phyloP scores from a whole-genome alignment of 2,329 filamentous ascomycete species.

The Emericellopsis cladophorae region DNA sequence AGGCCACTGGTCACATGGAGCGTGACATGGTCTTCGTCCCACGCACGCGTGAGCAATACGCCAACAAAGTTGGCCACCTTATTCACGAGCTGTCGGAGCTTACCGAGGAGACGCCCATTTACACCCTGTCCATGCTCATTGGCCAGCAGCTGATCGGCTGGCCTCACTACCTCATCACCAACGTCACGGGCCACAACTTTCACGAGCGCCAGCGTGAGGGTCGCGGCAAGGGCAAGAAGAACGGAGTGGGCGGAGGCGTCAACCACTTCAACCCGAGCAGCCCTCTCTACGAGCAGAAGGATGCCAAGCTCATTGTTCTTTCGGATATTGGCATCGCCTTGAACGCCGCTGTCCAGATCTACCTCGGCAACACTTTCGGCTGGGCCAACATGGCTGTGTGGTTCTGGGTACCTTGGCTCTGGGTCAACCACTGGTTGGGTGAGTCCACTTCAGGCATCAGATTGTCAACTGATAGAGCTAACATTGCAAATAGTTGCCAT shows the following conservation, averaged over 20 bases:
- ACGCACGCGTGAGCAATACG: conserved; percentile 73
- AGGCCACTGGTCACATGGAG: conserved; percentile 93
- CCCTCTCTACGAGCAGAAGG: conserved; percentile 83
- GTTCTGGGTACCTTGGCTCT: conserved; percentile 91
- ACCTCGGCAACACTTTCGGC: conserved; percentile 66
- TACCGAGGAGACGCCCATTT: conserved; percentile 86
- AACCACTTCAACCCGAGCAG: conserved; percentile 90
- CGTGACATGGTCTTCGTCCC: conserved; percentile 99
- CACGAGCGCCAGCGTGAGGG: conserved; percentile 87
- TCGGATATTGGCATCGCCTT: conserved; percentile 74
- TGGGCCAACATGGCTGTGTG: conserved; percentile 81
- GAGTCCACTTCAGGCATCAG: conserved; percentile 28
- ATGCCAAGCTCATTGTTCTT: conserved; percentile 74
- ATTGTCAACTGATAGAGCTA: conserved; percentile 11
- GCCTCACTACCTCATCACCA: conserved; percentile 82
- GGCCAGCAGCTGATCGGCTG: conserved; percentile 84
- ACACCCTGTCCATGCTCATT: conserved; percentile 62
- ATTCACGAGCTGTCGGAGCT: conserved; percentile 78
- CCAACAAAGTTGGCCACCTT: conserved; percentile 59
- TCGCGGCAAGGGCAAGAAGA: conserved; percentile 83
- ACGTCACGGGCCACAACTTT: conserved; percentile 93
- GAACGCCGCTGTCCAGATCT: conserved; percentile 47
- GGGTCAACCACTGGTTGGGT: conserved; percentile 99
- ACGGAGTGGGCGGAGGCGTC: conserved; percentile 68
- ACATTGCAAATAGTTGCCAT: conserved; percentile 65